Evolutionary conservation across 768 basidiomycete species (phyloP).

Genomic region (Lactifluus subvellereus): DNA sequence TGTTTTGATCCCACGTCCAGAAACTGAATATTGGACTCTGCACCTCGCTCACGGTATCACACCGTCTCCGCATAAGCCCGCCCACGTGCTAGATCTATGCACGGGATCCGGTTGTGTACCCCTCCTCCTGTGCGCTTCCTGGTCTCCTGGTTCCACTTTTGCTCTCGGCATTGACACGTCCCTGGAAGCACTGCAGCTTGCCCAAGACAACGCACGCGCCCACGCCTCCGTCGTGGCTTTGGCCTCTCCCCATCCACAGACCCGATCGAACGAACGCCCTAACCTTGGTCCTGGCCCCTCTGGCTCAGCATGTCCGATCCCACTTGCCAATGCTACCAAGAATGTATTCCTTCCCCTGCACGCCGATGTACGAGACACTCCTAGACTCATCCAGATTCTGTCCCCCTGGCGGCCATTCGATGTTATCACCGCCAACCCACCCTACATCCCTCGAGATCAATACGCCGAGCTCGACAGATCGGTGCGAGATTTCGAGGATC

Average conservation of each 20-base stretch:
- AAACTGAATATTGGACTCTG: constrained; percentile 82
- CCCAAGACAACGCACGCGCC: constrained; percentile 39
- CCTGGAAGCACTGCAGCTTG: constrained; percentile 47
- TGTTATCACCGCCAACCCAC: constrained; percentile 79
- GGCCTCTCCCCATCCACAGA: neutral
- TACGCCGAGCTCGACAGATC: constrained; percentile 48
- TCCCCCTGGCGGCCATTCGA: constrained; percentile 48
- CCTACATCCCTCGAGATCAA: constrained; percentile 62
- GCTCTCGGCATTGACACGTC: constrained; percentile 38
- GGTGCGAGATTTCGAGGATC: constrained; percentile 77
- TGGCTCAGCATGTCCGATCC: neutral
- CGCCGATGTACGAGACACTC: constrained; percentile 38
- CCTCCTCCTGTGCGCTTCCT: constrained; percentile 67
- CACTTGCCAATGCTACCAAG: neutral
- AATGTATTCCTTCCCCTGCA: constrained; percentile 34
- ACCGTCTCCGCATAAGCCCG: constrained; percentile 31
- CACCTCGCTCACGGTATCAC: constrained; percentile 48
- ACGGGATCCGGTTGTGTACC: constrained; percentile 93
- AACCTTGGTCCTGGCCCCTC: neutral
- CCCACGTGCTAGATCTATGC: constrained; percentile 75
- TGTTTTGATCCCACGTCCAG: constrained; percentile 88
- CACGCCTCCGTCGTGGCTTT: constrained; percentile 22
- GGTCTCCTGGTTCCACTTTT: constrained; percentile 47
- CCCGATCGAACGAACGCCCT: neutral
- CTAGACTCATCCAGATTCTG: constrained; percentile 11